These are phyloP conservation scores for Penicillium paneum DNA, from an alignment of 2,329 filamentous ascomycete species.

Conservation along the genomic window DNA sequence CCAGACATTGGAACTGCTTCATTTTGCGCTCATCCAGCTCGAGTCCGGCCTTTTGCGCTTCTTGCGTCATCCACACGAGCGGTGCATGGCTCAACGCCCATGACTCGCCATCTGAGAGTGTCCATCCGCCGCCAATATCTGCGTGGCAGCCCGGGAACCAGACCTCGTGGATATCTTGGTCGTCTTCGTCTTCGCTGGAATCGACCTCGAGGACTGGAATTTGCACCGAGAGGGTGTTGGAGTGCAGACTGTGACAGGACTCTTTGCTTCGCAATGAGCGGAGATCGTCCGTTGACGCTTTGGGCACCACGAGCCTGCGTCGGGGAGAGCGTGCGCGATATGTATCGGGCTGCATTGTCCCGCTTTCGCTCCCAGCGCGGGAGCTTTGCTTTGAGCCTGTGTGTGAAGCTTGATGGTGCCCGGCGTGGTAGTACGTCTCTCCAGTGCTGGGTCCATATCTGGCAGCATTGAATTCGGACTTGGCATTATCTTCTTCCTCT, in stretches of 20 bases:
- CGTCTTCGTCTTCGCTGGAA: conserved; percentile 31
- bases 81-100: conserved; percentile 64
- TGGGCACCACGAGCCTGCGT: conserved; percentile 30
- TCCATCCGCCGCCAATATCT: conserved; percentile 77
- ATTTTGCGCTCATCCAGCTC: conserved; percentile 68
- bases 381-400: conserved; percentile 6
- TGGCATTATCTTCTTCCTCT: conserved; percentile 1
- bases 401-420: conserved; percentile 14
- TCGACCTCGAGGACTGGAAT: conserved; percentile 25
- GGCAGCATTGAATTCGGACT: background rate
- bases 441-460: conserved; percentile 18
- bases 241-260: conserved; percentile 25
- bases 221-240: conserved; percentile 28
- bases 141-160: conserved; percentile 73
- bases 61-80: conserved; percentile 67
- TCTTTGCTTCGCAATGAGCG: conserved; percentile 22
- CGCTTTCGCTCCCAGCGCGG: conserved; percentile 14
- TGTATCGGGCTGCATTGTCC: conserved; percentile 14
- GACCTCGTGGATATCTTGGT: conserved; percentile 73
- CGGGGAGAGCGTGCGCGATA: conserved; percentile 30
- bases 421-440: conserved; percentile 32
- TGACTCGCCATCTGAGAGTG: conserved; percentile 53
- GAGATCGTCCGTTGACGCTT: conserved; percentile 31
- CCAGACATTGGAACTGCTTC: conserved; percentile 62
- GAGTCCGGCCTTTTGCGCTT: conserved; percentile 64